These are phyloP conservation scores for Berkeleyomyces basicola DNA, from an alignment of 2,329 filamentous ascomycete species.

Conservation along the genomic window DNA sequence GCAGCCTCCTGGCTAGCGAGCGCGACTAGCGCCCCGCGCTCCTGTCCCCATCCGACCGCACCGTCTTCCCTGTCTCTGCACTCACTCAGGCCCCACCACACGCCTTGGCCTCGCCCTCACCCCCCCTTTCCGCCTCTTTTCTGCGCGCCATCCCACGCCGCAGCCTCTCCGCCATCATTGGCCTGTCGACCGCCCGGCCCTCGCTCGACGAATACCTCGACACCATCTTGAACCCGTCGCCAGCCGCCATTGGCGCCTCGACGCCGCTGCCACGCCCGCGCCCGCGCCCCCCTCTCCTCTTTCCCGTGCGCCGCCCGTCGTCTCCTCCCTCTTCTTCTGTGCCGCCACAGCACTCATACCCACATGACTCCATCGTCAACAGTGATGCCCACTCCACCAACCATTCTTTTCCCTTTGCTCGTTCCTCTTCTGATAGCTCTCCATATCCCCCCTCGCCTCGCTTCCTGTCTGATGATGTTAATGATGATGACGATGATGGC, in stretches of 20 bases:
- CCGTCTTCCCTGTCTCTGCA: neutral
- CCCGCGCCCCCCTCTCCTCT: neutral
- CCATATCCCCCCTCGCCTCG: neutral
- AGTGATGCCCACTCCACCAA: neutral
- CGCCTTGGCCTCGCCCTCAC: neutral
- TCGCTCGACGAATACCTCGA: slow-evolving; percentile 1
- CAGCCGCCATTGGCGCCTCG: neutral
- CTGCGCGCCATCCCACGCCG: neutral
- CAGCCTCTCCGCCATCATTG: neutral
- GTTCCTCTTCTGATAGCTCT: neutral
- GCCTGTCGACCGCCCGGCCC: neutral
- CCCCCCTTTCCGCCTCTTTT: neutral
- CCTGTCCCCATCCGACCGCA: neutral
- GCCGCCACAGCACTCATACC: neutral
- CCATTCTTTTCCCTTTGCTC: neutral
- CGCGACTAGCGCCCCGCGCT: neutral
- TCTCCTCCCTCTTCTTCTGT: neutral
- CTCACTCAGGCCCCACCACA: neutral
- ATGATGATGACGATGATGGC: neutral
- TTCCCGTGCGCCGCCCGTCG: neutral
- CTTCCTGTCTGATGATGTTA: neutral
- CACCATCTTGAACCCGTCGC: neutral
- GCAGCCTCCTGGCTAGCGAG: neutral
- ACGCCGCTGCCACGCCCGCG: neutral
- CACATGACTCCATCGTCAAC: neutral